Evolutionary conservation across 192 early-diverging fungal genomes (phyloP), one percentile per base, ranked within the genome.

Genomic region (Backusella macrospora): DNA sequence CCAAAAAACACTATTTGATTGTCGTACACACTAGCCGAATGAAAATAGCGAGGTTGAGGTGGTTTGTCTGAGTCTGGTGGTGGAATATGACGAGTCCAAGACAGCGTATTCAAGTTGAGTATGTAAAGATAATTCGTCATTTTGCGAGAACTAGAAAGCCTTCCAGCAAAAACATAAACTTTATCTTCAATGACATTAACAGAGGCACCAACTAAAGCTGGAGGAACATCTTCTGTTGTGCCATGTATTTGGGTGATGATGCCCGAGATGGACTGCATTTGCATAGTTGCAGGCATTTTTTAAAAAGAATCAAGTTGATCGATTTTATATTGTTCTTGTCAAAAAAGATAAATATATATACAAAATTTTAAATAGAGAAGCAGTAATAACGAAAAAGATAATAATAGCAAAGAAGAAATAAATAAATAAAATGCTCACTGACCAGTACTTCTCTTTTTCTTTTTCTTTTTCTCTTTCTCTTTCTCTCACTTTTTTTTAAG

Each of bases 171-270:
- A 42, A 94, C 85, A 71, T 87, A 91, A 0, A 90, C 73, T 26
- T 83, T 74, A 21, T 87, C 86, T 37, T 81, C 85, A n/a, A 94
- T 81, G 15, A 91, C 88, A 23, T 90, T 90, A 55, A 87, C 85
- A 0, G 92, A 90, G 62, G 90, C 86, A 39, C 92, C 92, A 3
- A 94, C 91, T 59, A 94, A 81, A 6, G 92, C 90, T 18, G 92
- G 91, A 15, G 92, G 92, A 65, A 90, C 86, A 55, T 94, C 91
- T 52, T 91, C 92, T 8, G 85, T 86, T 16, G 85, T 83, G 70
- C 73, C 68, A 21, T 78, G 83, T 34, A 79, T 76, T 45, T 79
- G 79, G 12, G 83, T 82, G 13, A 83, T 86, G 52, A 86, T 68
- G 72, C 82, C 85, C 69, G 85, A 81, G 73, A 86, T 86, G 75